These are phyloP conservation scores for Trichoderma cornu-damae DNA, from an alignment of 2,329 filamentous ascomycete species.

Conservation along the genomic window DNA sequence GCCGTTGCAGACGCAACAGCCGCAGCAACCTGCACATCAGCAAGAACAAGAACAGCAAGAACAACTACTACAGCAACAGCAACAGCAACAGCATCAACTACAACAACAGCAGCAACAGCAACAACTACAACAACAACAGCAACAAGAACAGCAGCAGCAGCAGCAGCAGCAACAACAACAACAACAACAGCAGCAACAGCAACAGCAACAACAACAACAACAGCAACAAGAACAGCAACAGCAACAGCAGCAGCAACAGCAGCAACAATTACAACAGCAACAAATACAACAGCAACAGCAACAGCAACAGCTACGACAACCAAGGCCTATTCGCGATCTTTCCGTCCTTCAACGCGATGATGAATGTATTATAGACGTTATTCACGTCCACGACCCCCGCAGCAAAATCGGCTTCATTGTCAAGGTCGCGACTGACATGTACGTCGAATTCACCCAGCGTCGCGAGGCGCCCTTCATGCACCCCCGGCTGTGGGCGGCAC, in stretches of 20 bases:
- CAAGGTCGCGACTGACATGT: slow-evolving; percentile 30
- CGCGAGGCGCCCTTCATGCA: slow-evolving; percentile 41
- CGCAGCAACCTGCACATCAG: slow-evolving; percentile 10
- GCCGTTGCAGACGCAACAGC: slow-evolving; percentile 15
- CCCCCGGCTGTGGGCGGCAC: slow-evolving; percentile 37
- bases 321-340: slow-evolving; percentile 30
- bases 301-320: slow-evolving; percentile 5
- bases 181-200: slow-evolving; percentile 18
- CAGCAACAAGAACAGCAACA: background rate
- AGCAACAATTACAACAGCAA: too few species aligned
- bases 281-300: slow-evolving; percentile 17
- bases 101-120: slow-evolving; percentile 8
- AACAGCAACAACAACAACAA: slow-evolving; percentile 12
- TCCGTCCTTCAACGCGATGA: slow-evolving; percentile 25
- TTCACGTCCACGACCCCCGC: slow-evolving; percentile 35
- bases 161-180: slow-evolving; percentile 18
- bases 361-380: slow-evolving; percentile 27
- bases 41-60: slow-evolving; percentile 17
- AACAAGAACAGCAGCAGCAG: slow-evolving; percentile 3
- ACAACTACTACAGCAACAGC: slow-evolving; percentile 20
- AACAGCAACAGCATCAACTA: slow-evolving; percentile 16
- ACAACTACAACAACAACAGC: background rate
- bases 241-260: slow-evolving; percentile 2
- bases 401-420: slow-evolving; percentile 36
- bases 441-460: slow-evolving; percentile 33